phyloP scores from a whole-genome alignment of 371 early-diverging fungal species.

The Apophysomyces variabilis region DNA sequence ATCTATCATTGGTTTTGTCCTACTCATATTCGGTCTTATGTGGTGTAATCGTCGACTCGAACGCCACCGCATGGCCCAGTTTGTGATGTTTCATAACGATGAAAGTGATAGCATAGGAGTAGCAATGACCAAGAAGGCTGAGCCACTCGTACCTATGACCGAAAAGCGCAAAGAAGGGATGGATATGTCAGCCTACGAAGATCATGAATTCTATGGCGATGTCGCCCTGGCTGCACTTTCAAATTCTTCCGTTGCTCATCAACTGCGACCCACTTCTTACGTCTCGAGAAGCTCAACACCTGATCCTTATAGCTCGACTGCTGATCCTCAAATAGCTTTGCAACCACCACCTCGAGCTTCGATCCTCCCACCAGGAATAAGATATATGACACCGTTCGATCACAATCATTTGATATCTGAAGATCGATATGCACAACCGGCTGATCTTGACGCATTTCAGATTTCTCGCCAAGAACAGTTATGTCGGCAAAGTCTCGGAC shows the following conservation, averaged over 20 bases:
- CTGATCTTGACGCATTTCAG: background rate
- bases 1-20: background rate
- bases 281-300: conserved; percentile 2
- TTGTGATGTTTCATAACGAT: background rate
- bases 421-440: background rate
- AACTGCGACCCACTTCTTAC: background rate
- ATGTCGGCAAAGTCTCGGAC: background rate
- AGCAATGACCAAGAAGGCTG: background rate
- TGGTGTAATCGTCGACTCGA: background rate
- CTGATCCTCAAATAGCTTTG: background rate
- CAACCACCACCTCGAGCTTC: background rate
- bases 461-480: background rate
- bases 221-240: conserved; percentile 6
- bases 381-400: background rate
- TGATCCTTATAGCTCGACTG: background rate
- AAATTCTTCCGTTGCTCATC: background rate
- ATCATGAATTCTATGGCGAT: background rate
- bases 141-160: background rate
- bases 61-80: background rate
- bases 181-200: background rate
- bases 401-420: background rate
- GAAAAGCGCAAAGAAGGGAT: background rate
- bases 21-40: background rate
- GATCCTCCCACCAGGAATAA: background rate
- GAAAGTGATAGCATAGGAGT: background rate